phyloP scores from a whole-genome alignment of 148 eudicot genomes.

The Arbutus unedo region DNA sequence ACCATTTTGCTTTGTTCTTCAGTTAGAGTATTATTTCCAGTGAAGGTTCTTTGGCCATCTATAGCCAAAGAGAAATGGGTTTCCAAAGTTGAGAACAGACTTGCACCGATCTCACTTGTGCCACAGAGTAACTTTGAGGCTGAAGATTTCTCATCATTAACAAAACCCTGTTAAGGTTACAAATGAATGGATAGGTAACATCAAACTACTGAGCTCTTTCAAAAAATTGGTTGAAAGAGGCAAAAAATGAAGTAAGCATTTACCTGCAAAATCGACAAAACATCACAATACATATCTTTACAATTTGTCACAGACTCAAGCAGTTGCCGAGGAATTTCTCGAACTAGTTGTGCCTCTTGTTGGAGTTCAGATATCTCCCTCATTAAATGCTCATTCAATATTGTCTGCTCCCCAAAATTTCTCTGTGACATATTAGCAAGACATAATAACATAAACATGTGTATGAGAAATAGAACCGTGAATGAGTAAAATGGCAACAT shows the following conservation, averaged over 20 bases:
- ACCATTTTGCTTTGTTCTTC: constrained; percentile 53
- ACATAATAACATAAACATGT: background rate
- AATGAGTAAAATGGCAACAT: background rate
- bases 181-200: constrained; percentile 10
- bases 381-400: constrained; percentile 47
- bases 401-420: constrained; percentile 45
- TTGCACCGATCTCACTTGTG: constrained; percentile 60
- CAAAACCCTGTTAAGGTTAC: constrained; percentile 45
- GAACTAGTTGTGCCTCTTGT: constrained; percentile 49
- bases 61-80: constrained; percentile 43
- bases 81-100: constrained; percentile 72
- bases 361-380: constrained; percentile 56
- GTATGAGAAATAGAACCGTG: background rate
- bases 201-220: background rate
- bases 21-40: constrained; percentile 32
- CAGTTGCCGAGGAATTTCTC: constrained; percentile 54
- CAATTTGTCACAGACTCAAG: constrained; percentile 56
- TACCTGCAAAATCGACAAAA: constrained; percentile 62
- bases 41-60: constrained; percentile 32
- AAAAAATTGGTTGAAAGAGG: background rate
- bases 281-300: constrained; percentile 58
- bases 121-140: constrained; percentile 54
- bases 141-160: constrained; percentile 58
- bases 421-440: constrained; percentile 53
- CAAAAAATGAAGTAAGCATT: background rate